Conservation (phyloP, 2,329 filamentous ascomycete genomes). For the Cryphonectria radicalis region DNA sequence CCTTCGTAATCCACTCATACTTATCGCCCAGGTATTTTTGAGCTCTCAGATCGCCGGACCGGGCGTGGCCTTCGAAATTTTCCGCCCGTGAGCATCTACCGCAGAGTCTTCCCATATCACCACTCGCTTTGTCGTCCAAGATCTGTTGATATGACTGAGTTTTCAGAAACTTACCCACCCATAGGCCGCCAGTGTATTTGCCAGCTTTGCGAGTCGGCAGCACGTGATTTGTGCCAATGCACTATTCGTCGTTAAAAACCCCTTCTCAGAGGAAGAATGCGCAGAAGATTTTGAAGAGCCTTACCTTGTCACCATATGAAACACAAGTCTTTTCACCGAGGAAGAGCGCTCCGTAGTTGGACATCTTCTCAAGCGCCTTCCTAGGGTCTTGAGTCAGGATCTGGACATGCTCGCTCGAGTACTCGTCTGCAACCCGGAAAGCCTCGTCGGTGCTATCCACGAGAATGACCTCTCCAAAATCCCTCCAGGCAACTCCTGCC, state of each 20-base stretch:
- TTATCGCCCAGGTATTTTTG: conserved; percentile 47
- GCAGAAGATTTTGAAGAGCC: conserved; percentile 7
- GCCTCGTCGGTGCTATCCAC: conserved; percentile 47
- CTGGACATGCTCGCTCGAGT: not conserved
- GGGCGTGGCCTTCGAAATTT: conserved; percentile 57
- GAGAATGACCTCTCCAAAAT: conserved; percentile 51
- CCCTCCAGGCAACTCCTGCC: conserved; percentile 48
- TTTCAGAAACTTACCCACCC: conserved; percentile 58
- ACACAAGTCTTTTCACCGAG: conserved; percentile 57
- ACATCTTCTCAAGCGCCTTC: conserved; percentile 55
- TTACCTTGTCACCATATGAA: conserved; percentile 56
- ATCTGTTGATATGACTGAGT: conserved; percentile 60
- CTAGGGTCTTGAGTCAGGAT: conserved; percentile 43
- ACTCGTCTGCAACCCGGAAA: conserved; percentile 36
- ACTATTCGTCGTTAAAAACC: conserved; percentile 37
- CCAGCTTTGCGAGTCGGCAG: conserved; percentile 53
- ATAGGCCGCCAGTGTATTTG: conserved; percentile 56
- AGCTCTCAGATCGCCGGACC: conserved; percentile 54
- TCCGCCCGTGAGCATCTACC: conserved; percentile 54
- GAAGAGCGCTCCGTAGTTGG: conserved; percentile 54
- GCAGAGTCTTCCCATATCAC: conserved; percentile 52
- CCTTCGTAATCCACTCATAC: conserved; percentile 42
- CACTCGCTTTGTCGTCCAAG: conserved; percentile 46
- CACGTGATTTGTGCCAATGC: conserved; percentile 60
- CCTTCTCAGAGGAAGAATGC: not conserved